Conservation (phyloP, 805 yeast species). For the Wickerhamiella qilinensis region DNA sequence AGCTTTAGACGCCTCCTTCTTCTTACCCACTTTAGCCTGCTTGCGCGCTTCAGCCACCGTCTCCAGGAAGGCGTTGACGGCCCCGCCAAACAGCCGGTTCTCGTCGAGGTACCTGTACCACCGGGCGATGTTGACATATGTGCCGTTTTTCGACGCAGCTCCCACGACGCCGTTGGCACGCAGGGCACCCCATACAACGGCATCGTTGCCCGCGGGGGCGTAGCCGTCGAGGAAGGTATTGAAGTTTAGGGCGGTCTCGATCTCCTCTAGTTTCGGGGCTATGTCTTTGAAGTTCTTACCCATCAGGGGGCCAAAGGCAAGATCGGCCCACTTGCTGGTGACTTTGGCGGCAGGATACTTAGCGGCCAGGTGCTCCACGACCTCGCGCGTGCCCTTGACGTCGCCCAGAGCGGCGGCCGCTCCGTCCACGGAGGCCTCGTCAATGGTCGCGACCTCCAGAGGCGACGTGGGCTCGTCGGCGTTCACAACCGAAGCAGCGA, state of each 20-base stretch:
- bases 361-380: slow-evolving; percentile 23
- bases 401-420: slow-evolving; percentile 19
- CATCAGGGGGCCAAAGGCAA: slow-evolving; percentile 51
- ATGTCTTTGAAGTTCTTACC: slow-evolving; percentile 82
- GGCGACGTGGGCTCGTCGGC: slow-evolving; percentile 26
- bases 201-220: slow-evolving; percentile 57
- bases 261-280: slow-evolving; percentile 56
- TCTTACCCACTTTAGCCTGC: slow-evolving; percentile 44
- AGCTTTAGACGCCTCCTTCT: slow-evolving; percentile 72
- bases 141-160: slow-evolving; percentile 70
- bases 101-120: slow-evolving; percentile 75
- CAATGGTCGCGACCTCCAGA: slow-evolving; percentile 48
- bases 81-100: slow-evolving; percentile 45
- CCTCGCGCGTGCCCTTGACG: slow-evolving; percentile 30
- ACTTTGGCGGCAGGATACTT: slow-evolving; percentile 31
- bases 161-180: slow-evolving; percentile 91
- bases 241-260: slow-evolving; percentile 73
- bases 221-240: slow-evolving; percentile 64
- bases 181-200: slow-evolving; percentile 84
- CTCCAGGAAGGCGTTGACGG: slow-evolving; percentile 50
- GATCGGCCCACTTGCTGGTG: slow-evolving; percentile 41
- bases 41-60: slow-evolving; percentile 62
- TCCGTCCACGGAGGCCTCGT: slow-evolving; percentile 47
- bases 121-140: slow-evolving; percentile 74
- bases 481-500: slow-evolving; percentile 66